Evolutionary conservation across 129 eudicot genomes (phyloP).

Genomic region (Flaveria linearis): DNA sequence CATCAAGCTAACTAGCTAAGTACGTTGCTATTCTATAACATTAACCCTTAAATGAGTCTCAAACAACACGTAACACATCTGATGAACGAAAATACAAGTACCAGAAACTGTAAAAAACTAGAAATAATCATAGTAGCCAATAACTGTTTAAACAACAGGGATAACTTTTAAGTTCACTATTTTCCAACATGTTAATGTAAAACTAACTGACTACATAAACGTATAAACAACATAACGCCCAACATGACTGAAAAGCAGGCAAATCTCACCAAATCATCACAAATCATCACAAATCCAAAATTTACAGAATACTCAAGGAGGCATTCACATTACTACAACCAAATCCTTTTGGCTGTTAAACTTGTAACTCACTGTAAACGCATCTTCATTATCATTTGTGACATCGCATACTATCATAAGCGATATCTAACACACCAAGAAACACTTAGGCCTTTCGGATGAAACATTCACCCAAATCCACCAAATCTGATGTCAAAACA

Average conservation of each 20-base stretch:
- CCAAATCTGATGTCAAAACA: slow-evolving; percentile 2
- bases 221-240: background rate
- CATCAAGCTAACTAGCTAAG: background rate
- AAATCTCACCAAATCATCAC: background rate
- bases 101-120: background rate
- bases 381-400: too few species aligned
- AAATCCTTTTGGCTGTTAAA: background rate
- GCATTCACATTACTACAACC: background rate
- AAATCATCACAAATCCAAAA: background rate
- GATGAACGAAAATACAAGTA: background rate
- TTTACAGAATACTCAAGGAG: background rate
- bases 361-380: background rate
- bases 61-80: background rate
- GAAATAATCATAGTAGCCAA: background rate
- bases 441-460: background rate
- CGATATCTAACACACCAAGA: background rate
- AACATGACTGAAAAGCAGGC: background rate
- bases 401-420: too few species aligned
- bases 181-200: background rate
- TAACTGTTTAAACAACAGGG: background rate
- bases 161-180: background rate
- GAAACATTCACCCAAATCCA: background rate
- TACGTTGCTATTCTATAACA: background rate
- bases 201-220: background rate
- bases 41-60: background rate